A percentile compares a stretch with the other conserved stretches of the same genome.
phyloP scores from a whole-genome alignment of 306 rosid genomes.

The Oxytropis ochrocephala region DNA sequence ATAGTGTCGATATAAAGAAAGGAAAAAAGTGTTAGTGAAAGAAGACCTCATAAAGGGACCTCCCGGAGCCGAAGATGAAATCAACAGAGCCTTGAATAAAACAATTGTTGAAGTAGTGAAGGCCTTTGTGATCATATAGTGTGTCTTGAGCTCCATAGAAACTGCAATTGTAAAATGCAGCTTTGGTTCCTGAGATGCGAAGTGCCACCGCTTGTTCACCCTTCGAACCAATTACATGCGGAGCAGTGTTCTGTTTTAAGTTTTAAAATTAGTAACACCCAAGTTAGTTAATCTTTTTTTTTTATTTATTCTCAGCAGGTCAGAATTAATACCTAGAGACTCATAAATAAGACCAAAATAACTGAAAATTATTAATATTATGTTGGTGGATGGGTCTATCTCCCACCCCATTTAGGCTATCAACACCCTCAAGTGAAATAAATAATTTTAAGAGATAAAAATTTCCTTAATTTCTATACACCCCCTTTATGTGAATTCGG shows the following conservation, averaged over 20 bases:
- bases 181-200: slow-evolving; percentile 57
- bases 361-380: too few species aligned
- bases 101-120: slow-evolving; percentile 66
- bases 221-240: slow-evolving; percentile 30
- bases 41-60: slow-evolving; percentile 57
- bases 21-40: not conserved
- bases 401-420: too few species aligned
- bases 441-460: too few species aligned
- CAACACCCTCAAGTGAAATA: too few species aligned
- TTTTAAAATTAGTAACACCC: not conserved
- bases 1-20: not conserved
- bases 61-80: slow-evolving; percentile 67
- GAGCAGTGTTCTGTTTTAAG: slow-evolving; percentile 48
- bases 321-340: too few species aligned
- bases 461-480: too few species aligned
- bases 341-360: too few species aligned
- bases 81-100: slow-evolving; percentile 69
- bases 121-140: slow-evolving; percentile 64
- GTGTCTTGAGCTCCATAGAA: slow-evolving; percentile 71
- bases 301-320: too few species aligned
- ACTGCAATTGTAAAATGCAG: slow-evolving; percentile 59
- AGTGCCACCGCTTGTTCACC: slow-evolving; percentile 65
- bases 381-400: too few species aligned
- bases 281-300: not conserved
- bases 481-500: too few species aligned